Evolutionary conservation across 345 rosid genomes (phyloP).

Genomic region (Laguncularia racemosa): DNA sequence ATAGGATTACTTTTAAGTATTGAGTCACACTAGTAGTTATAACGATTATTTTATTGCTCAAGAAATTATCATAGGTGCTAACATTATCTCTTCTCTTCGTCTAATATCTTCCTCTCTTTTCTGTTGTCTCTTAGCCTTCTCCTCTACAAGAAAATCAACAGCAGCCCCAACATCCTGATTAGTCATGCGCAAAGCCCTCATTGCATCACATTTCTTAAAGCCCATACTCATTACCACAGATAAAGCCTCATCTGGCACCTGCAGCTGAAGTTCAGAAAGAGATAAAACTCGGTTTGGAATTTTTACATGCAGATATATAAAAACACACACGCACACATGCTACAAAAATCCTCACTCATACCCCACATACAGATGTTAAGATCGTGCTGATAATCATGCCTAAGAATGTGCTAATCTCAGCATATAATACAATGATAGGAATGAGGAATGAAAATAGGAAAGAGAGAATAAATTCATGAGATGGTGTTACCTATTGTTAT

Average conservation of each 20-base stretch:
- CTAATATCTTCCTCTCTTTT: constrained; percentile 42
- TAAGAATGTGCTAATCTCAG: too few relatives aligned
- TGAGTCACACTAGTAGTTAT: neutral
- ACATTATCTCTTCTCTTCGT: constrained; percentile 55
- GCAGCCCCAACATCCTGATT: constrained; percentile 72
- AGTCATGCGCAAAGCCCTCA: constrained; percentile 75
- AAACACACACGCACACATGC: too few relatives aligned
- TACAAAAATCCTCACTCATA: too few relatives aligned
- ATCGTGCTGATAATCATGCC: too few relatives aligned
- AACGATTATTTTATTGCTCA: neutral
- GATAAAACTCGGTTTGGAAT: constrained; percentile 1
- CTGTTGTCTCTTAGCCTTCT: constrained; percentile 48
- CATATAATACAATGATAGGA: too few relatives aligned
- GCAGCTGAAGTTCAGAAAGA: constrained; percentile 44
- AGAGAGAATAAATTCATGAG: too few relatives aligned
- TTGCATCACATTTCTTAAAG: constrained; percentile 62
- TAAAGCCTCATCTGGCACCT: constrained; percentile 72
- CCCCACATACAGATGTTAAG: too few relatives aligned
- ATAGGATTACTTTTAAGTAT: neutral
- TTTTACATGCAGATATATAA: neutral
- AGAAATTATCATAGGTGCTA: constrained; percentile 4
- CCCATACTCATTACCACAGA: constrained; percentile 85
- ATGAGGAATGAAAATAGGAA: too few relatives aligned
- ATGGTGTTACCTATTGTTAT: too few relatives aligned
- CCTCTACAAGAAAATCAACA: constrained; percentile 70